Evolutionary conservation across 2,329 filamentous ascomycete genomes (phyloP).

Genomic region (Sordariomycetes sp.): DNA sequence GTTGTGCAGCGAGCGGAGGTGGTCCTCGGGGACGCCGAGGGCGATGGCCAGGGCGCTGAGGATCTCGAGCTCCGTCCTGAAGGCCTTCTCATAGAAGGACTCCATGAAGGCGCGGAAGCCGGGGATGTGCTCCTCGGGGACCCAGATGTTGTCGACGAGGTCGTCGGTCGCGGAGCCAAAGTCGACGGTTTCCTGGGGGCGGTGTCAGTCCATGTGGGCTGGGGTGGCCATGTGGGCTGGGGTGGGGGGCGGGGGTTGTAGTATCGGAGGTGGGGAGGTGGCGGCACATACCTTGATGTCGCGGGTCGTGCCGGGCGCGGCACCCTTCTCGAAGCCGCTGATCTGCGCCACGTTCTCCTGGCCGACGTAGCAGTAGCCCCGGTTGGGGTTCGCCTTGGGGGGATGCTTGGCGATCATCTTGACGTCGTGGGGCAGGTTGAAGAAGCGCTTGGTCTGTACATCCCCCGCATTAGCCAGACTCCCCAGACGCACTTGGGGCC

Average conservation of each 20-base stretch:
- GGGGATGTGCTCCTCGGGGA: not conserved
- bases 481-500: not conserved
- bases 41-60: not conserved
- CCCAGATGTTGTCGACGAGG: not conserved
- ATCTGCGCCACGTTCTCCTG: not conserved
- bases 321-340: not conserved
- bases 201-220: too few species aligned
- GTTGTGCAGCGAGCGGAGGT: not conserved
- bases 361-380: not conserved
- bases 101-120: not conserved
- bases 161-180: not conserved
- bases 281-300: not conserved
- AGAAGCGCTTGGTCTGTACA: not conserved
- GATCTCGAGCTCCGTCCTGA: not conserved
- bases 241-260: too few species aligned
- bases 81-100: not conserved
- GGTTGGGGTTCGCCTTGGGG: not conserved
- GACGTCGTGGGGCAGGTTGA: not conserved
- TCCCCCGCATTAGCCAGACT: not conserved
- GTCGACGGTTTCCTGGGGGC: not conserved
- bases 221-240: not conserved
- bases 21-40: not conserved
- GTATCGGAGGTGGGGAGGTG: too few species aligned
- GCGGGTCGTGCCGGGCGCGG: not conserved
- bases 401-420: not conserved